A percentile compares a stretch with the other conserved stretches of the same genome.
Evolutionary conservation across 2,329 filamentous ascomycete species (phyloP).

Genomic region (Diaporthe destruens): DNA sequence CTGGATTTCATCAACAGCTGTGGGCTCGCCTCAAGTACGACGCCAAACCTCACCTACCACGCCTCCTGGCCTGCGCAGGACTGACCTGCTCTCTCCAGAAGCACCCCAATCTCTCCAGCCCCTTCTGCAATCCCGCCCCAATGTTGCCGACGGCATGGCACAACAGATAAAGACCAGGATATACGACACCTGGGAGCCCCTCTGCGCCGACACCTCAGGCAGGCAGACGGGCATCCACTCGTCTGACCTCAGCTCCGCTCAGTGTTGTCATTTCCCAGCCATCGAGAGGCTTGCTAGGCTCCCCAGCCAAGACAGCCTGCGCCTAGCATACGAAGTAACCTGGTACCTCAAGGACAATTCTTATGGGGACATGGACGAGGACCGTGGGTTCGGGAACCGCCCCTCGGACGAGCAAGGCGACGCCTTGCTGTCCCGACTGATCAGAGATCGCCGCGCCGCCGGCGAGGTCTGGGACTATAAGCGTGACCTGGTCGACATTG

Average conservation of each 20-base stretch:
- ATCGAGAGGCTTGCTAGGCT: conserved; percentile 15
- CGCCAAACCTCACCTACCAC: conserved; percentile 1
- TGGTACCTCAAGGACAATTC: conserved; percentile 24
- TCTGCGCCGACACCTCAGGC: conserved; percentile 1
- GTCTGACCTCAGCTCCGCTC: conserved; percentile 7
- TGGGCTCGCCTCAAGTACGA: conserved; percentile 30
- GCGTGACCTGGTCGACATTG: background rate
- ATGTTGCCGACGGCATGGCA: conserved; percentile 9
- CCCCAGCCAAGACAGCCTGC: conserved; percentile 6
- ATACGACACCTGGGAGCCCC: conserved; percentile 18
- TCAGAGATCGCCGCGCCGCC: conserved; percentile 10
- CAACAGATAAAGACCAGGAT: conserved; percentile 24
- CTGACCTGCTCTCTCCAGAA: conserved; percentile 23
- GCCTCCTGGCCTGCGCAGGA: background rate
- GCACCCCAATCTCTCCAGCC: conserved; percentile 4
- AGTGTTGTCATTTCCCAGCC: conserved; percentile 10
- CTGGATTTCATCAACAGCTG: conserved; percentile 23
- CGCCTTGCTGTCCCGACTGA: conserved; percentile 12
- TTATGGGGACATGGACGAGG: conserved; percentile 7
- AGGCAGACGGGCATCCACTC: conserved; percentile 17
- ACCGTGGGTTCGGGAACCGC: conserved; percentile 14
- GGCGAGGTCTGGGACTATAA: conserved; percentile 13
- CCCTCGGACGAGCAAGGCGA: conserved; percentile 25
- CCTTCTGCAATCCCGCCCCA: conserved; percentile 12
- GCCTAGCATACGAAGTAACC: conserved; percentile 5